phyloP scores from a whole-genome alignment of 352 stramenopile genomes.

The Phytophthora pinifolia region DNA sequence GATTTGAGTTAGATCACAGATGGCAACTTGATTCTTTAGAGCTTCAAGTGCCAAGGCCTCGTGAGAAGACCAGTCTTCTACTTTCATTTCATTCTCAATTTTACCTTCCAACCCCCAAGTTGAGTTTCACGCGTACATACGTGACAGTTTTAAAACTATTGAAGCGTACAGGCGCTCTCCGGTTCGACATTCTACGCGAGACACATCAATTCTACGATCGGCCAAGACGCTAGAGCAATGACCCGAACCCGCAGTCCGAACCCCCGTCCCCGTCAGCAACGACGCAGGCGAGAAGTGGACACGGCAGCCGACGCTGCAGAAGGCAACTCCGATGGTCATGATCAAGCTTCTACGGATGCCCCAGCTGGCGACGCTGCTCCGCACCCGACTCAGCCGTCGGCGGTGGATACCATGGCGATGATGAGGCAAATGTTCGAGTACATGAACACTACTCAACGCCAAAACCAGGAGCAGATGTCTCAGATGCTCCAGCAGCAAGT shows the following conservation, averaged over 20 bases:
- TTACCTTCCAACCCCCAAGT: neutral
- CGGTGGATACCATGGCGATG: neutral
- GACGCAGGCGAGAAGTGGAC: neutral
- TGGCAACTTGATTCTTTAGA: too few relatives aligned
- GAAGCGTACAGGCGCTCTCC: slow-evolving; percentile 1
- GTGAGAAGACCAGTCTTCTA: too few relatives aligned
- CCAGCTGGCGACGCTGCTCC: neutral
- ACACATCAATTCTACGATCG: slow-evolving; percentile 1
- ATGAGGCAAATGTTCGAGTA: slow-evolving; percentile 10
- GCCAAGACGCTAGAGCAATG: neutral
- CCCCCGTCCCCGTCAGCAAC: neutral
- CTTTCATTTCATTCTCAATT: too few relatives aligned
- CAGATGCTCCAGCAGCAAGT: slow-evolving; percentile 14
- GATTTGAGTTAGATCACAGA: too few relatives aligned
- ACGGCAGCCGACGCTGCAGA: neutral
- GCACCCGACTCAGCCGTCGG: neutral
- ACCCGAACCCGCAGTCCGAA: neutral
- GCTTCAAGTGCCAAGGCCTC: too few relatives aligned
- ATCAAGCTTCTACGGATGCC: too few relatives aligned
- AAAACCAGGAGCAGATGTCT: slow-evolving; percentile 6
- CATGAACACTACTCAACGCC: slow-evolving; percentile 3
- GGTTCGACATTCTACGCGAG: neutral
- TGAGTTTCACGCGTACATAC: neutral
- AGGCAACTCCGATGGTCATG: neutral
- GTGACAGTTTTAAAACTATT: slow-evolving; percentile 7